A percentile compares a stretch with the other conserved stretches of the same genome.
phyloP scores from a whole-genome alignment of 257 asterid species.

The Vinca minor region DNA sequence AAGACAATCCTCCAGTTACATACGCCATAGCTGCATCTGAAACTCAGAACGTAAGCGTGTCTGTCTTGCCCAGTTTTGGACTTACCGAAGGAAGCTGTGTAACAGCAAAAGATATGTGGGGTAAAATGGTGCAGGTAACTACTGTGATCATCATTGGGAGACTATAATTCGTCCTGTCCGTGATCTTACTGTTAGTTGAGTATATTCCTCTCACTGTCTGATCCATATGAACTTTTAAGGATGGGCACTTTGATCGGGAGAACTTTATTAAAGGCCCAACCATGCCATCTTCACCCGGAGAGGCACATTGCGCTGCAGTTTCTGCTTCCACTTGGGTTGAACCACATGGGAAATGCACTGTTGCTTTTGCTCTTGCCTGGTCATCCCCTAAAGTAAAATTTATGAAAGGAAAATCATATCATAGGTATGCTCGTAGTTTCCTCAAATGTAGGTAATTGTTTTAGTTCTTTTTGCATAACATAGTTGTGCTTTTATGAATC shows the following conservation, averaged over 20 bases:
- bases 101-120: constrained; percentile 97
- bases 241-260: constrained; percentile 84
- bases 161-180: neutral
- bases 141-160: constrained; percentile 1
- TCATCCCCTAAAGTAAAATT: constrained; percentile 92
- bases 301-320: constrained; percentile 90
- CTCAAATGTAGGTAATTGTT: neutral
- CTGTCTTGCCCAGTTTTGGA: constrained; percentile 92
- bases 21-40: constrained; percentile 94
- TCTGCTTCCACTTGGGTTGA: constrained; percentile 97
- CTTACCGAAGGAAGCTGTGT: constrained; percentile 69
- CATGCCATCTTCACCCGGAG: constrained; percentile 90
- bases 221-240: constrained; percentile 29
- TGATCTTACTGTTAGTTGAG: neutral
- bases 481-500: neutral
- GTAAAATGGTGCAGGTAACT: constrained; percentile 72
- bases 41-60: constrained; percentile 86
- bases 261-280: constrained; percentile 66
- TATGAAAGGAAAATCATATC: constrained; percentile 86
- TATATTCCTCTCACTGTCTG: neutral
- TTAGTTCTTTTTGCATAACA: neutral
- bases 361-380: constrained; percentile 92
- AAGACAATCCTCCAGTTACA: constrained; percentile 84
- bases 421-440: constrained; percentile 43
- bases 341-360: constrained; percentile 90